Percentiles rank a stretch among this genome's conserved stretches.
Conservation (phyloP, 176 grass and related monocot genomes). For the Guadua angustifolia region DNA sequence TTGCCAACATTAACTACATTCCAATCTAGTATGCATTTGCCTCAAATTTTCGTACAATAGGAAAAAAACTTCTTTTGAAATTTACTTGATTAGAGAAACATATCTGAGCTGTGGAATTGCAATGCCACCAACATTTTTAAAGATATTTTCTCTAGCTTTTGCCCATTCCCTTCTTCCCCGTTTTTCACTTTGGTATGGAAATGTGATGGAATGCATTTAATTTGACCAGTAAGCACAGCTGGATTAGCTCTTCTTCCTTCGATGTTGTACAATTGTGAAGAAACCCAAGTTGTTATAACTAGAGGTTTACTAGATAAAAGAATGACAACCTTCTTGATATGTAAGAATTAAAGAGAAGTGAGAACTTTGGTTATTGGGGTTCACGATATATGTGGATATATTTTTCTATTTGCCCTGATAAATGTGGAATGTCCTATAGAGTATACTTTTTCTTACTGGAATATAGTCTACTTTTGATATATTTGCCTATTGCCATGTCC, state of each 20-base stretch:
- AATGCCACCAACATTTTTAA: background rate
- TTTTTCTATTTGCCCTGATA: background rate
- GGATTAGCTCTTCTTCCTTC: background rate
- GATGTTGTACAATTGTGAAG: background rate
- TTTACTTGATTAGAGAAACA: background rate
- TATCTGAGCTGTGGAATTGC: background rate
- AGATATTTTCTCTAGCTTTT: slow-evolving; percentile 5
- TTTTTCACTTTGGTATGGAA: background rate
- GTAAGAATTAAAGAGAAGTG: background rate
- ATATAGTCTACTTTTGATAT: background rate
- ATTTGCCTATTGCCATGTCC: background rate
- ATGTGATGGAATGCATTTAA: background rate
- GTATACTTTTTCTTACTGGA: background rate
- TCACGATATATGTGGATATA: background rate
- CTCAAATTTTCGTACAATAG: background rate
- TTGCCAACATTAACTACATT: background rate
- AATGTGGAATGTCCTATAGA: background rate
- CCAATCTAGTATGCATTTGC: background rate
- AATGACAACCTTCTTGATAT: background rate
- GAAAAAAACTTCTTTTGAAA: background rate
- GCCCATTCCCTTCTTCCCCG: background rate
- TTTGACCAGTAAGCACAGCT: background rate
- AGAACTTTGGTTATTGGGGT: background rate
- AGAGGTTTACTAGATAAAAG: background rate
- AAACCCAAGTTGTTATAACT: background rate